Evolutionary conservation across 306 rosid species (phyloP), one percentile per base, ranked within the genome.

Genomic region (Lathyrus oleraceus): DNA sequence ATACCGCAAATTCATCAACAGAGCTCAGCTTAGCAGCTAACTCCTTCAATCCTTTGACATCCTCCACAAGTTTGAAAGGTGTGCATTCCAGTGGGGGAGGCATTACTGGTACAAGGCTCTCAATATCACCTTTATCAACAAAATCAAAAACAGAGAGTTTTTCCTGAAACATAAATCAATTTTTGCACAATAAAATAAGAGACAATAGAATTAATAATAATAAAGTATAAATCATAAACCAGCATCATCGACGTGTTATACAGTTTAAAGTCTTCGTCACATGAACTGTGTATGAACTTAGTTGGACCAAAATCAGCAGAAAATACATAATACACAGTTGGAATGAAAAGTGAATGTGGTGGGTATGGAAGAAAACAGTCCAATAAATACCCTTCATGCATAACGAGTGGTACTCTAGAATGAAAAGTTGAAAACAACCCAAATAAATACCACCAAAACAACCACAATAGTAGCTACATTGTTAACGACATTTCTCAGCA

Each of bases 1-100:
- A 70, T 88, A 94, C 99, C 88, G 96, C 97, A 86, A 94, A 91
- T 85, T 94, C 99, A 65, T 83, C 66, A 25, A 77, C 95, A 8
- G 85, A 71, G 5, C 77, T 69, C 78, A 94, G 81, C 81, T 85
- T 91, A 49, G 91, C 79, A 53, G 92, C 97, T 85, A 94, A 71
- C 74, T 87, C 89, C 72, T 88, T 89, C 84, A 94, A 79, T 71
- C 90, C 95, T 65, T 79, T 88, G 84, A 94, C 89, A 16, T 94
- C 92, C 74, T 78, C 92, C 59, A 94, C 89, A 70, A 91, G 69
- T 81, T 84, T 91, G 88, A 87, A 94, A 35, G 97, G 87, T n/a
- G 96, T 87, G 69, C 73, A 65, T 62, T 89, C 95, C 45, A 86
- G 4, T 8, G 84, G 42, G 36, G 80, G 78, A 36, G 96, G 96